Percentiles rank a stretch among this genome's conserved stretches.
Conservation (phyloP, 2,329 filamentous ascomycete species). For the Zarea fungicola region DNA sequence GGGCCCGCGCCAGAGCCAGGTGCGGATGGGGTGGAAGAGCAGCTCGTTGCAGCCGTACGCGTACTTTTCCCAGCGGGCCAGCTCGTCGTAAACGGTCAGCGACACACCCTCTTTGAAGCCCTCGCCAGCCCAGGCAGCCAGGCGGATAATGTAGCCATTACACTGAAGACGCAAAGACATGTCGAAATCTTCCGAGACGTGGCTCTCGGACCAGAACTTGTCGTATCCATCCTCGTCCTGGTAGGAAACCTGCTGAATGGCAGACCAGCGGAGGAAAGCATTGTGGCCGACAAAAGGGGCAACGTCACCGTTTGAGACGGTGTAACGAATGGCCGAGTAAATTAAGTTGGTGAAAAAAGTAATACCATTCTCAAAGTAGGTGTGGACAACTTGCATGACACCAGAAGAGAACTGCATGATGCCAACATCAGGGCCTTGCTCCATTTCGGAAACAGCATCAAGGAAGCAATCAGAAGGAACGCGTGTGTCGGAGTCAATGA, state of each 20-base stretch:
- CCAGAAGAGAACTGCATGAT: constrained; percentile 69
- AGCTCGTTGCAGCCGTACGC: constrained; percentile 68
- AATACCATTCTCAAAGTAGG: constrained; percentile 67
- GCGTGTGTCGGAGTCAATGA: constrained; percentile 65
- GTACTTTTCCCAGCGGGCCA: constrained; percentile 69
- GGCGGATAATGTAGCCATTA: constrained; percentile 60
- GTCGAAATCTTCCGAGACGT: constrained; percentile 75
- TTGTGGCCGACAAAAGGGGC: constrained; percentile 76
- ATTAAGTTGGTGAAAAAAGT: constrained; percentile 77
- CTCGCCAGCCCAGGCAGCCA: constrained; percentile 62
- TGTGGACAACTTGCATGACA: constrained; percentile 70
- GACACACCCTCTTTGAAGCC: constrained; percentile 72
- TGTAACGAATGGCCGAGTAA: constrained; percentile 67
- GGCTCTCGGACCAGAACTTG: constrained; percentile 69
- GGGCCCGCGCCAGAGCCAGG: constrained; percentile 57
- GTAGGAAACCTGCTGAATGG: constrained; percentile 31
- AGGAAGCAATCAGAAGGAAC: constrained; percentile 63
- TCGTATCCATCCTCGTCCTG: constrained; percentile 53
- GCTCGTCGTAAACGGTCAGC: constrained; percentile 66
- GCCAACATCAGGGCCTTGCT: constrained; percentile 61
- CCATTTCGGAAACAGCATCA: constrained; percentile 67
- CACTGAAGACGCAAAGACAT: constrained; percentile 68
- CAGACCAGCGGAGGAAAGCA: constrained; percentile 63
- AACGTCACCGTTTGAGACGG: constrained; percentile 65
- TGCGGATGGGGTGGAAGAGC: constrained; percentile 60